Conservation (phyloP, 768 basidiomycete genomes). For the Trametes elegans region DNA sequence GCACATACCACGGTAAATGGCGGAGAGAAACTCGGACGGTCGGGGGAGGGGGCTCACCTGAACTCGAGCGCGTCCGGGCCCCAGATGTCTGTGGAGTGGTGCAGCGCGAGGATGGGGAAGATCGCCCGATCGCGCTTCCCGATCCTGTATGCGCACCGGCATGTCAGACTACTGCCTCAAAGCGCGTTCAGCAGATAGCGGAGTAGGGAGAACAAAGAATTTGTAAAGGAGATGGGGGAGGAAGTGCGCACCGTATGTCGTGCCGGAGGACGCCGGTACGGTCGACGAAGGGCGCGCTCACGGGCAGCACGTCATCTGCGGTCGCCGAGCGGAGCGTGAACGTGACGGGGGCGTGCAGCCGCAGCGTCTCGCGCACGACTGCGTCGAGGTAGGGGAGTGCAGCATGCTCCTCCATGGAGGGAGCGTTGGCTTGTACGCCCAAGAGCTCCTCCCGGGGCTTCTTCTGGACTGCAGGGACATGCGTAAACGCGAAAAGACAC, state of each 20-base stretch:
- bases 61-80: slow-evolving; percentile 61
- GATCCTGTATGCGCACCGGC: too few species aligned
- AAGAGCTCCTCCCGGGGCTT: slow-evolving; percentile 39
- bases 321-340: slow-evolving; percentile 45
- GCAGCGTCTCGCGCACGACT: slow-evolving; percentile 57
- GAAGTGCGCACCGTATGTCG: slow-evolving; percentile 28
- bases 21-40: neutral
- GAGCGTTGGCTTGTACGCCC: slow-evolving; percentile 39
- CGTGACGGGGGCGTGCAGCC: slow-evolving; percentile 52
- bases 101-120: slow-evolving; percentile 53
- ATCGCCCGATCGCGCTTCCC: slow-evolving; percentile 31
- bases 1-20: too few species aligned
- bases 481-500: slow-evolving; percentile 37
- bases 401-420: slow-evolving; percentile 66
- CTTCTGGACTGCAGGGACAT: slow-evolving; percentile 33
- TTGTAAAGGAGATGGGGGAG: too few species aligned
- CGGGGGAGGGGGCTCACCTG: slow-evolving; percentile 35
- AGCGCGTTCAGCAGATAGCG: too few species aligned
- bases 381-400: slow-evolving; percentile 67
- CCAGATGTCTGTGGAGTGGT: slow-evolving; percentile 54
- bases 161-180: too few species aligned
- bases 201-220: neutral
- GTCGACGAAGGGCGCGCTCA: slow-evolving; percentile 31
- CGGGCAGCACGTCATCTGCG: slow-evolving; percentile 50
- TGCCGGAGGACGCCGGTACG: slow-evolving; percentile 12